Evolutionary conservation across 2,329 filamentous ascomycete species (phyloP), one percentile per base, ranked within the genome.

Genomic region (Penicillium sp.): DNA sequence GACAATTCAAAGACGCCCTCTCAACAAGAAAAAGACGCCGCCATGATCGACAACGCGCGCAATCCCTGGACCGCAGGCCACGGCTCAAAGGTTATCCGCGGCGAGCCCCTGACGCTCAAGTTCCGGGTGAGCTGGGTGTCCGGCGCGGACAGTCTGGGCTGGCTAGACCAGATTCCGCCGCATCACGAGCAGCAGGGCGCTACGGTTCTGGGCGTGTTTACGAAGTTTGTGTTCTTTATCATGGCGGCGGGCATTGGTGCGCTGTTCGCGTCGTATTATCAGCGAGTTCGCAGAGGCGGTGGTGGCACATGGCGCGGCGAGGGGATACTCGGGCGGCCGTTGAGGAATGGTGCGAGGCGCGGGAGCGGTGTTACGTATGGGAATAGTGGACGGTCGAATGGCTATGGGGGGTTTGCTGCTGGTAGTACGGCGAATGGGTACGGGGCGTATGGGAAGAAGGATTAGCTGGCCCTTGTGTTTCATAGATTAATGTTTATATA

Each of bases 101-200:
- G 93, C 12, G 92, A 97, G 71, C 83, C 88, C 5, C 72, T 97
- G 57, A 87, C 89, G 0, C 78, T 97, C 64, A 81, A 79, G 46
- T 89, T 97, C 66, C 88, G 85, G 42, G 87, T 97, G 14, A 80
- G 90, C 46, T 97, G 94, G 94, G 61, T 77, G 49, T 68, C 77
- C 52, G 71, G 76, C 6, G 70, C 70, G n/a, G 65, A 68, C 35
- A 67, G 71, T 1, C 68, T 72, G 59, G 67, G 68, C 14, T 70
- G 74, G 68, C 18, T 70, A 69, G 68, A 70, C 66, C 28, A 59
- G 5, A 62, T 60, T 40, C 43, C 56, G 11, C 49, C 21, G 1
- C 42, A 53, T 46, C 46, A 50, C 12, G 11, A 23, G 6, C 38
- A 38, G 12, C 45, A 50, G 8, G 14, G 43, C 2, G 45, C 43